Evolutionary conservation across 257 asterid species (phyloP), one percentile per base, ranked within the genome.

Genomic region (Osmanthus fragrans): DNA sequence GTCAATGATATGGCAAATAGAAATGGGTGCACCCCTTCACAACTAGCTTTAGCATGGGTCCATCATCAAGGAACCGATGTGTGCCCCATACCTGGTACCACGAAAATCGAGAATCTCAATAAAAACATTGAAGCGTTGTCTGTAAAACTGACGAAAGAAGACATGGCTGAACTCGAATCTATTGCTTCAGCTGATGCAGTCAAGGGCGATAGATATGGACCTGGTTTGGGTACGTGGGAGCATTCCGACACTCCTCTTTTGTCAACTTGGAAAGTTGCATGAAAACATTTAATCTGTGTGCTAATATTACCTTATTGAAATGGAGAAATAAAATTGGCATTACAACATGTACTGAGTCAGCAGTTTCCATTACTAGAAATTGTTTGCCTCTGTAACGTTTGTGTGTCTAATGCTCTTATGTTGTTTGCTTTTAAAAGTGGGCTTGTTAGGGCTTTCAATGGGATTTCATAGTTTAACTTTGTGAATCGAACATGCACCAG

Each of bases 21-120:
- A 70, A 86, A 84, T 29, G 86, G 86, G 16, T 86, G 90, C 72
- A 84, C 88, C 7, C 76, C 88, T 2, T 72, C 90, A 4, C 90
- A 86, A 3, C 80, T 86, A 23, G 81, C 90, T 51, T 71, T 86
- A 34, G 85, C 85, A 0, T 86, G 88, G 88, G 78, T 84, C 13
- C 88, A 81, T 71, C 85, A 86, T 33, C 86, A 84, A 66, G 88
- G 86, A 15, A 72, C 63, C 3, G 80, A 84, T 66, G 88, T 83
- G 36, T 75, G 80, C 15, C 89, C 89, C 54, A 83, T 84, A 32
- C 81, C 76, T 1, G 83, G 86, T 18, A 79, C 86, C 27, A 83
- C 67, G 56, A 85, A 83, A 82, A 79, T 83, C 8, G 80, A 81
- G 15, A 82, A 82, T 36, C 63, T 87, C 37, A 68, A 82, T 9